A percentile compares a stretch with the other conserved stretches of the same genome.
Conservation (phyloP, 805 yeast genomes). For the Lipomyces sp. region DNA sequence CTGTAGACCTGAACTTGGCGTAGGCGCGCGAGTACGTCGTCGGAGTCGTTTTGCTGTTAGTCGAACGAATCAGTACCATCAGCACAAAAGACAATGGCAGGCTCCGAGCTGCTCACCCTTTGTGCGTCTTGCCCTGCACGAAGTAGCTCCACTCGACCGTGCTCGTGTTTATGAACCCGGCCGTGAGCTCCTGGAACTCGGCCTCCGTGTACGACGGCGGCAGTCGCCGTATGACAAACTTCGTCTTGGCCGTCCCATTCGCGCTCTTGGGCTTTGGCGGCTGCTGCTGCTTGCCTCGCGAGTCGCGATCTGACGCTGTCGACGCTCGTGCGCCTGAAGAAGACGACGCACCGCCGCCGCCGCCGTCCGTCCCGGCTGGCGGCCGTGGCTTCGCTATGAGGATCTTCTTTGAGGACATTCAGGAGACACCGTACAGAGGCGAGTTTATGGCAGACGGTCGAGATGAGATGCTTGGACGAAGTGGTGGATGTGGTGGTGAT, state of each 20-base stretch:
- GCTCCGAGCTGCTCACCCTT: no score
- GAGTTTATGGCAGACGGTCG: no score
- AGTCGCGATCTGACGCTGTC: no score
- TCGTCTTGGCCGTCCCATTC: constrained; percentile 17
- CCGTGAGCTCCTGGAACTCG: constrained; percentile 37
- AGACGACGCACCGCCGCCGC: no score
- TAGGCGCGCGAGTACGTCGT: constrained; percentile 47
- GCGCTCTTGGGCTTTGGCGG: constrained; percentile 9
- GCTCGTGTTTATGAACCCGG: constrained; percentile 30
- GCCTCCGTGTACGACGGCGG: constrained; percentile 45
- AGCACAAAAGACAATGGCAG: no score
- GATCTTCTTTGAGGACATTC: no score
- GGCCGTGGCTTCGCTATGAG: no score
- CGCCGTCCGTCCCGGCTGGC: no score
- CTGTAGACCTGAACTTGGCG: constrained; percentile 39
- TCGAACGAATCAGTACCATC: constrained; percentile 22
- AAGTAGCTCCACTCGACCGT: constrained; percentile 29
- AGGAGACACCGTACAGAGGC: no score
- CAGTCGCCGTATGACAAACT: constrained; percentile 43
- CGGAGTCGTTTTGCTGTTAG: constrained; percentile 39
- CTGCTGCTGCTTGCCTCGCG: neutral
- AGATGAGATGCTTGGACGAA: no score
- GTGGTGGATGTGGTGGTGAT: no score
- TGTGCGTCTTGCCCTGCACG: constrained; percentile 31
- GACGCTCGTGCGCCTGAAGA: no score